Percentiles rank a stretch among this genome's conserved stretches.
Conservation (phyloP, 176 grass and related monocot genomes). For the Carex myosuroides region DNA sequence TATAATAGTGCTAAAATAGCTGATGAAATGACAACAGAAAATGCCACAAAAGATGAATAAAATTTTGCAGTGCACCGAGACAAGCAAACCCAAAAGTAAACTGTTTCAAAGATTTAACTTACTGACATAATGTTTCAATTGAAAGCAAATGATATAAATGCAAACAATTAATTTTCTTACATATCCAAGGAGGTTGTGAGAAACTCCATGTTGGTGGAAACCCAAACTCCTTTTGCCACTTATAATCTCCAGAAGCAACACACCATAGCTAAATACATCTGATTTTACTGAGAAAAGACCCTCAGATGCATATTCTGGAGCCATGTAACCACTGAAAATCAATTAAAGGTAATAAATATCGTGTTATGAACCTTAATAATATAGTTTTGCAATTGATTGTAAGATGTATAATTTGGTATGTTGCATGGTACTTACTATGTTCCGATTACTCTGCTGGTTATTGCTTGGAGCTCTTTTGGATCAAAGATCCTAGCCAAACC, state of each 20-base stretch:
- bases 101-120: not conserved
- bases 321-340: conserved; percentile 38
- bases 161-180: not conserved
- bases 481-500: conserved; percentile 38
- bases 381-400: not conserved
- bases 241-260: conserved; percentile 19
- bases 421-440: conserved; percentile 30
- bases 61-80: too few species aligned
- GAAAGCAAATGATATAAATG: not conserved
- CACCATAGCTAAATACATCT: conserved; percentile 38
- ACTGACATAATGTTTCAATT: not conserved
- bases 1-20: not conserved
- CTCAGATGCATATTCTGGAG: conserved; percentile 17
- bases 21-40: not conserved
- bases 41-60: too few species aligned
- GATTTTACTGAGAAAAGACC: conserved; percentile 26
- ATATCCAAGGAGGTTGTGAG: conserved; percentile 21
- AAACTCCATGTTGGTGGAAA: not conserved
- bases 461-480: conserved; percentile 26
- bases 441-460: conserved; percentile 31
- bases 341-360: not conserved
- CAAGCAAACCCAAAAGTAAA: not conserved
- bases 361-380: not conserved
- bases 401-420: not conserved
- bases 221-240: conserved; percentile 26